Evolutionary conservation across 225 moss, liverwort and hornwort species (phyloP).

Genomic region (Pleurozium schreberi): DNA sequence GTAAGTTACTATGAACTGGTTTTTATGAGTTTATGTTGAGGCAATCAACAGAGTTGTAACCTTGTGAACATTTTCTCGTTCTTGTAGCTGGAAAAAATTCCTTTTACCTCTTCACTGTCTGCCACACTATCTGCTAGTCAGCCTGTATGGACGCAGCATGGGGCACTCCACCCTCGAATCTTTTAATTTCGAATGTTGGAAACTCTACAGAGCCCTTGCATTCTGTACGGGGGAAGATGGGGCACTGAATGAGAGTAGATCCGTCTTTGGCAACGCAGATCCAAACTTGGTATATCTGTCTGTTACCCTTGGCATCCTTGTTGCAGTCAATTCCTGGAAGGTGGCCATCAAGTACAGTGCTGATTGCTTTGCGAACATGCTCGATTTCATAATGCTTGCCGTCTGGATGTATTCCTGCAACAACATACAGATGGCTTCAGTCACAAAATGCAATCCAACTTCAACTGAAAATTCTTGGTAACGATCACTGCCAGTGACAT

Average conservation of each 20-base stretch:
- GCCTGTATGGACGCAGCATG: too few relatives aligned
- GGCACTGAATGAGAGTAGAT: slow-evolving; percentile 60
- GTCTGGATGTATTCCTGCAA: slow-evolving; percentile 62
- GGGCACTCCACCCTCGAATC: not conserved
- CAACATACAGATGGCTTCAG: not conserved
- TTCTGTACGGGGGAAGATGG: slow-evolving; percentile 40
- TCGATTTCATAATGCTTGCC: slow-evolving; percentile 31
- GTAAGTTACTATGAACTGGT: not conserved
- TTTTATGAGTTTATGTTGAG: not conserved
- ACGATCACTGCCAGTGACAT: not conserved
- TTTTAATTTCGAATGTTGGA: slow-evolving; percentile 5
- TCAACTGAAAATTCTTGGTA: not conserved
- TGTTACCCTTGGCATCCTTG: slow-evolving; percentile 31
- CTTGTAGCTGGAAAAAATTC: not conserved
- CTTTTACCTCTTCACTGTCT: not conserved
- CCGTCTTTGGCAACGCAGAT: slow-evolving; percentile 73
- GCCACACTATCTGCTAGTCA: not conserved
- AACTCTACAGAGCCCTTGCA: slow-evolving; percentile 48
- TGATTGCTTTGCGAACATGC: slow-evolving; percentile 30
- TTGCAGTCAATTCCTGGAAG: slow-evolving; percentile 81
- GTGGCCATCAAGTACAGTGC: slow-evolving; percentile 27
- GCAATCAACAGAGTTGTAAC: not conserved
- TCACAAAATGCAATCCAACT: not conserved
- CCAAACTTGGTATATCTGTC: slow-evolving; percentile 81
- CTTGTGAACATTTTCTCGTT: not conserved